Conservation (phyloP, 2,329 filamentous ascomycete species). For the Talaromyces sp. region DNA sequence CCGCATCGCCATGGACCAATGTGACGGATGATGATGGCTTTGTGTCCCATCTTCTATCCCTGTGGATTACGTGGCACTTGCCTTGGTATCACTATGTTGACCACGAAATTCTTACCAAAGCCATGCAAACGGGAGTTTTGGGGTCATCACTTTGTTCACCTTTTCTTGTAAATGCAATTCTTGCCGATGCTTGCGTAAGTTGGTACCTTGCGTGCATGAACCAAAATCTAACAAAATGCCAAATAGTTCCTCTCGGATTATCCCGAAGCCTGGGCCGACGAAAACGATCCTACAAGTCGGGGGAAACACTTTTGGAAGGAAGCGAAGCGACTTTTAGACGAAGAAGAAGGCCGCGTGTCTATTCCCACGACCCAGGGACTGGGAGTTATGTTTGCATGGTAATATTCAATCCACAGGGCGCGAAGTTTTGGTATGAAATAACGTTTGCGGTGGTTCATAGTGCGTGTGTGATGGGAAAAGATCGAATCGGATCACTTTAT, state of each 20-base stretch:
- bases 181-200: slow-evolving; percentile 49
- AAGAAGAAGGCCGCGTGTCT: slow-evolving; percentile 26
- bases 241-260: slow-evolving; percentile 31
- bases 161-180: slow-evolving; percentile 79
- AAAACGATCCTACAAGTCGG: slow-evolving; percentile 22
- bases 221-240: slow-evolving; percentile 1
- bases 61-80: slow-evolving; percentile 95
- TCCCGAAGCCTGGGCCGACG: slow-evolving; percentile 22
- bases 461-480: slow-evolving; percentile 21
- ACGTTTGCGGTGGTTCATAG: background rate
- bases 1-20: slow-evolving; percentile 59
- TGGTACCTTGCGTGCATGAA: background rate
- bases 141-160: slow-evolving; percentile 72
- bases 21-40: slow-evolving; percentile 71
- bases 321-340: slow-evolving; percentile 29
- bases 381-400: slow-evolving; percentile 13
- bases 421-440: background rate
- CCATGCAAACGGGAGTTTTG: slow-evolving; percentile 27
- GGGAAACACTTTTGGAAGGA: slow-evolving; percentile 30
- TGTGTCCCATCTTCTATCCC: slow-evolving; percentile 75
- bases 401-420: background rate
- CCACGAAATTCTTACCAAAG: slow-evolving; percentile 64
- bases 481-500: slow-evolving; percentile 23
- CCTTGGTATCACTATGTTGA: slow-evolving; percentile 78
- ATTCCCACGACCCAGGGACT: slow-evolving; percentile 33